Evolutionary conservation across 192 early-diverging fungal species (phyloP), one percentile per base, ranked within the genome.

Genomic region (Umbelopsis ramanniana): DNA sequence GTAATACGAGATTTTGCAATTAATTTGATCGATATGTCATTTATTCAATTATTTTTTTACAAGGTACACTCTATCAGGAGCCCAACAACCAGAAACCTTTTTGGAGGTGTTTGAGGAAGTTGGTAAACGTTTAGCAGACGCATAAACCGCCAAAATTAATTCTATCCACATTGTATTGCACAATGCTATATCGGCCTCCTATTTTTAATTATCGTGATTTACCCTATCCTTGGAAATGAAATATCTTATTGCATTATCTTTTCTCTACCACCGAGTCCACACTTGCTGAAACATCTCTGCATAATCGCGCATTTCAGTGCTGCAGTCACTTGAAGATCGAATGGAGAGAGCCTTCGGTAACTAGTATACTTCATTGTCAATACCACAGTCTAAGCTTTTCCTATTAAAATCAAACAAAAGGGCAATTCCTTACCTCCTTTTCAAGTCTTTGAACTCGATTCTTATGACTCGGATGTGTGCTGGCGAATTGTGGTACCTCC

Each of bases 381-480:
- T 50, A 50, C 7, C 48, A 19, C 48, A n/a, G 48, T 26, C 6
- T 54, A 19, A 26, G 26, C 1, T 52, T 14, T 24, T 4, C 26
- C 3, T 19, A 63, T 35, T 0, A 26, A 67, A 67, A 52, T 37
- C 38, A 46, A 22, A 46, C 26, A 4, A 6, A n/a, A 48, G 11
- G n/a, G 43, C 24, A 3, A 38, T 14, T 23, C 2, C 66, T 71
- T 72, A 80, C 79, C 79, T 76, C 48, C n/a, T 81, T 67, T 23
- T 81, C 69, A 19, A 93, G 79, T 23, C 84, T 84, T 24, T 86
- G 72, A 19, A 94, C 90, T 1, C 96, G 76, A 1, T 86, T 82
- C 73, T 84, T 87, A 23, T 92, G 86, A 26, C 85, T 87, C 0
- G 97, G 97, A 78, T 97, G 97, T 2, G 97, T 98, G 68, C 86